phyloP scores from a whole-genome alignment of 257 asterid genomes.

The Plantago ovata region DNA sequence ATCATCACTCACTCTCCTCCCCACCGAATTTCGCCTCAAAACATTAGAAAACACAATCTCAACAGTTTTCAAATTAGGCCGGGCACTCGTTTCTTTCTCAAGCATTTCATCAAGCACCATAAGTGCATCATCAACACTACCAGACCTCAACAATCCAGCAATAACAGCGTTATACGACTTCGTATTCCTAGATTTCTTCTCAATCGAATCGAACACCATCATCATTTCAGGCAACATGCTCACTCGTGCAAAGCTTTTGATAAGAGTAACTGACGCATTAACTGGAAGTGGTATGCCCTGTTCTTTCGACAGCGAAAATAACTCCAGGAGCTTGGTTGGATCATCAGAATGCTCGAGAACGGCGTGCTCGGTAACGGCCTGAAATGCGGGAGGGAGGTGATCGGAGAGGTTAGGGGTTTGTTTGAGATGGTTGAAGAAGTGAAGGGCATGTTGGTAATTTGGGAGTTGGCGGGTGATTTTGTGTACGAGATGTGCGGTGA shows the following conservation, averaged over 20 bases:
- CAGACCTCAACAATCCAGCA: conserved; percentile 33
- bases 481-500: conserved; percentile 45
- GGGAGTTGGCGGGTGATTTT: conserved; percentile 63
- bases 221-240: conserved; percentile 48
- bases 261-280: conserved; percentile 52
- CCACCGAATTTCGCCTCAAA: conserved; percentile 36
- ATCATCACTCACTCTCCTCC: conserved; percentile 40
- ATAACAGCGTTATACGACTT: conserved; percentile 45
- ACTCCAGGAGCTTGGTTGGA: conserved; percentile 39
- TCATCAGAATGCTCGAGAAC: conserved; percentile 33
- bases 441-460: conserved; percentile 44
- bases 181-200: conserved; percentile 31
- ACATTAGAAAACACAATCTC: conserved; percentile 34
- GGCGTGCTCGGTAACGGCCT: conserved; percentile 60
- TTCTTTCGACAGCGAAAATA: conserved; percentile 39
- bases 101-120: conserved; percentile 83
- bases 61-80: conserved; percentile 45
- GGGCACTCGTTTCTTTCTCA: conserved; percentile 20
- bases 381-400: conserved; percentile 51
- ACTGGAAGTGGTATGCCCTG: conserved; percentile 39
- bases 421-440: conserved; percentile 47
- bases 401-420: conserved; percentile 18
- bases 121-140: conserved; percentile 50
- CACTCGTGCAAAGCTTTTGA: conserved; percentile 44
- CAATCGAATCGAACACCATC: conserved; percentile 35